phyloP scores from a whole-genome alignment of 331 rosid genomes.

The Spiraea crenata region DNA sequence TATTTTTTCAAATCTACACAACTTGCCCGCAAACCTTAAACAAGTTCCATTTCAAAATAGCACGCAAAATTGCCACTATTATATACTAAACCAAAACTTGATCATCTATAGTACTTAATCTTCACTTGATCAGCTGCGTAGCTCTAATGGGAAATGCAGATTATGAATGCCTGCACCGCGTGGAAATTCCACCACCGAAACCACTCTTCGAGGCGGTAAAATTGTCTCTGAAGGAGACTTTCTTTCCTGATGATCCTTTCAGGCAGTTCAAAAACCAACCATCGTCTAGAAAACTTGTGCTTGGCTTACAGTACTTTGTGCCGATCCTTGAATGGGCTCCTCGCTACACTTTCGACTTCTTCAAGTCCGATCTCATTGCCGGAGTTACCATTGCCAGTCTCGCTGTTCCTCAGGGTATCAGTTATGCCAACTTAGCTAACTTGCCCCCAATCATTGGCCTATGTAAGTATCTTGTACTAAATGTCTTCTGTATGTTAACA shows the following conservation, averaged over 20 bases:
- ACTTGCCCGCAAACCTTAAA: neutral
- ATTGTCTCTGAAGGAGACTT: conserved; percentile 38
- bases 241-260: conserved; percentile 54
- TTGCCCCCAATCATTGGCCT: conserved; percentile 47
- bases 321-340: conserved; percentile 56
- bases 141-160: conserved; percentile 31
- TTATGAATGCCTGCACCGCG: conserved; percentile 27
- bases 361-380: conserved; percentile 41
- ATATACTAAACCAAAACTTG: neutral
- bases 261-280: conserved; percentile 36
- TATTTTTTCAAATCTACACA: neutral
- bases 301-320: conserved; percentile 36
- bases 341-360: conserved; percentile 28
- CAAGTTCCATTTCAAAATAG: neutral
- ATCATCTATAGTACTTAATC: neutral
- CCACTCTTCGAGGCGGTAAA: conserved; percentile 27
- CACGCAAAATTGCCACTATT: neutral
- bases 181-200: conserved; percentile 34
- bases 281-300: neutral
- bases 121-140: neutral
- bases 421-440: conserved; percentile 42
- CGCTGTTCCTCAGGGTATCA: conserved; percentile 55
- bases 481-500: neutral
- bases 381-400: conserved; percentile 53
- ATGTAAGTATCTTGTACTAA: conserved; percentile 27